These are phyloP conservation scores for Ustilago curta DNA, from an alignment of 1,284 basidiomycete species.

Conservation along the genomic window DNA sequence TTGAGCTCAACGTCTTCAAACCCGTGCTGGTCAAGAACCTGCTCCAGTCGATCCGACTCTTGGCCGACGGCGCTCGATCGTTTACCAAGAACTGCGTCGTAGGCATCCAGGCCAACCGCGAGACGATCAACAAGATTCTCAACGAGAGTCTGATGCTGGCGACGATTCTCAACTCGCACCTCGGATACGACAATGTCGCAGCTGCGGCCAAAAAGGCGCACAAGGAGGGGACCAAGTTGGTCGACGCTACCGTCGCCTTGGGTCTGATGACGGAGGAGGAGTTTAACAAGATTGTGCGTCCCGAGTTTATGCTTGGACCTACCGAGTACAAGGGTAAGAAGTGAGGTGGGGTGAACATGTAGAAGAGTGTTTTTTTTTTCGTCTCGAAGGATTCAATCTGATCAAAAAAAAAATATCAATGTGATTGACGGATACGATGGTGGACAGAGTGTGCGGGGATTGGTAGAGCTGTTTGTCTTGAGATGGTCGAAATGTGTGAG, in stretches of 20 bases:
- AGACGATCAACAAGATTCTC: slow-evolving; percentile 86
- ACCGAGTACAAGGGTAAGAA: slow-evolving; percentile 58
- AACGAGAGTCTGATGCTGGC: slow-evolving; percentile 92
- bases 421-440: background rate
- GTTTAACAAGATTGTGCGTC: slow-evolving; percentile 94
- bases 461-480: background rate
- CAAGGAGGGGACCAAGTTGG: slow-evolving; percentile 94
- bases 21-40: slow-evolving; percentile 98
- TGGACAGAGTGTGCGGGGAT: too few species aligned
- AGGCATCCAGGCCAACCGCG: slow-evolving; percentile 95
- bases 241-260: slow-evolving; percentile 89
- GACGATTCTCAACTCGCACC: slow-evolving; percentile 89
- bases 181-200: slow-evolving; percentile 97
- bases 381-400: background rate
- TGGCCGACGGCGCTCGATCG: slow-evolving; percentile 82
- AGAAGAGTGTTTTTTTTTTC: too few species aligned
- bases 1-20: slow-evolving; percentile 99
- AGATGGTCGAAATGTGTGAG: background rate
- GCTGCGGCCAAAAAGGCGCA: slow-evolving; percentile 99
- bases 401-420: too few species aligned
- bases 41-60: slow-evolving; percentile 90
- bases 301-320: slow-evolving; percentile 75
- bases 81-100: slow-evolving; percentile 98
- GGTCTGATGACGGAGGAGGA: slow-evolving; percentile 89
- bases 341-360: slow-evolving; percentile 16